Evolutionary conservation across 768 basidiomycete genomes (phyloP).

Genomic region (Scleroderma citrinum): DNA sequence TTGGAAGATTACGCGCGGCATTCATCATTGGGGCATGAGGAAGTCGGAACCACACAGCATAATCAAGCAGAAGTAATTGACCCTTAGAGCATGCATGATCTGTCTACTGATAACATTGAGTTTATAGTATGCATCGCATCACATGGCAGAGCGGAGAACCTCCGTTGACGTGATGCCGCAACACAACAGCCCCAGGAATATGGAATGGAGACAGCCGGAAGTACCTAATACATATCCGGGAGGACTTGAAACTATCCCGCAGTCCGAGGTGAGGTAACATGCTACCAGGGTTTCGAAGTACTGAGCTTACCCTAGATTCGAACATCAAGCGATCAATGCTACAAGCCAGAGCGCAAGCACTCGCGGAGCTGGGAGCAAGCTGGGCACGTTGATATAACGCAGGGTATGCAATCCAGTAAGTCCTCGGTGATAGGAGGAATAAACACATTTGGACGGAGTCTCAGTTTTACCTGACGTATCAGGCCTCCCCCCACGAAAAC

Average conservation of each 20-base stretch:
- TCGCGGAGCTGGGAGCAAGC: conserved; percentile 57
- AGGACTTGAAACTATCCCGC: conserved; percentile 25
- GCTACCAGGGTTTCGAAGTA: conserved; percentile 11
- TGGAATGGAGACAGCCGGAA: conserved; percentile 30
- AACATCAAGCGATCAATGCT: conserved; percentile 32
- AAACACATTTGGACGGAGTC: conserved; percentile 6
- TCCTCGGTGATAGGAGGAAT: conserved; percentile 8
- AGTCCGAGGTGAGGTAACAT: conserved; percentile 28
- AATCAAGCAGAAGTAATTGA: conserved; percentile 29
- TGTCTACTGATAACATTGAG: conserved; percentile 14
- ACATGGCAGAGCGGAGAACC: conserved; percentile 27
- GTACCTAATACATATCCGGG: conserved; percentile 26
- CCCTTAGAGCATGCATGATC: conserved; percentile 8
- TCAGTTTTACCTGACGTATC: conserved; percentile 43
- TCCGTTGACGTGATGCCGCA: conserved; percentile 27
- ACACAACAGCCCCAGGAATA: conserved; percentile 28
- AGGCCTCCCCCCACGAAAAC: conserved; percentile 51
- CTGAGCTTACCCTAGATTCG: conserved; percentile 31
- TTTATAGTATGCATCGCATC: conserved; percentile 28
- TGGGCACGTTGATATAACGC: conserved; percentile 27
- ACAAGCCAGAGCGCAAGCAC: conserved; percentile 49
- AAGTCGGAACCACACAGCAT: conserved; percentile 25
- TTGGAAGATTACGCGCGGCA: conserved; percentile 30
- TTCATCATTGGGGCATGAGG: conserved; percentile 26
- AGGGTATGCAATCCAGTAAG: conserved; percentile 15